Evolutionary conservation across 2,329 filamentous ascomycete genomes (phyloP), one percentile per base, ranked within the genome.

Genomic region (Beauveria rudraprayagi): DNA sequence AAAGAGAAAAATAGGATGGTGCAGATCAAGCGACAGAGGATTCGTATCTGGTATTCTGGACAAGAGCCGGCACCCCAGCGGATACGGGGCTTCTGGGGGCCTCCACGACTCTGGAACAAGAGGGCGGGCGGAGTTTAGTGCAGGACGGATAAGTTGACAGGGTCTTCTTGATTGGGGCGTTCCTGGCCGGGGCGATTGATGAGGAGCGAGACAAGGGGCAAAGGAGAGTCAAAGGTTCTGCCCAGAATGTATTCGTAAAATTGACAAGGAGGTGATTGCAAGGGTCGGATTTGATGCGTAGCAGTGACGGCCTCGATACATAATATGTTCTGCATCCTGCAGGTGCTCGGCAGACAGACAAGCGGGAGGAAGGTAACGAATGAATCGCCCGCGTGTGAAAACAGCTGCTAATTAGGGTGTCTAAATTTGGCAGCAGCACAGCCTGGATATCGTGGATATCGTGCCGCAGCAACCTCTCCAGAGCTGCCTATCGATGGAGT

Each of bases 41-140:
- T n/a, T 58, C 44, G 44, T 48, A 57, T 48, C 46, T 50, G 56
- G 46, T 40, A 58, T 50, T 51, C 34, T 52, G 47, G 56, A 40
- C 9, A 28, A 44, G 46, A 50, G 47, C 56, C 26, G 26, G 56
- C 34, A 34, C 17, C 34, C 24, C 37, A 19, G 56, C 34, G 47
- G 44, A 48, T 40, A 57, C 43, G 41, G n/a, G n/a, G 17, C 11
- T 28, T n/a, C n/a, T 4, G 5, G 47, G 56, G 56, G 26, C 56
- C 56, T 59, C 56, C 56, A 52, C 56, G 52, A 59, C 56, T 52
- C 56, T 59, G 56, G 47, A 59, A 59, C 56, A 59, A 43, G 30
- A 55, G 37, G 56, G 54, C 26, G 41, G 54, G 56, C 47, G 46
- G 56, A 44, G 26, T 58, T 59, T 59, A 59, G 56, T 22, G 44